Evolutionary conservation across 257 asterid species (phyloP).

Genomic region (Solanum habrochaites): DNA sequence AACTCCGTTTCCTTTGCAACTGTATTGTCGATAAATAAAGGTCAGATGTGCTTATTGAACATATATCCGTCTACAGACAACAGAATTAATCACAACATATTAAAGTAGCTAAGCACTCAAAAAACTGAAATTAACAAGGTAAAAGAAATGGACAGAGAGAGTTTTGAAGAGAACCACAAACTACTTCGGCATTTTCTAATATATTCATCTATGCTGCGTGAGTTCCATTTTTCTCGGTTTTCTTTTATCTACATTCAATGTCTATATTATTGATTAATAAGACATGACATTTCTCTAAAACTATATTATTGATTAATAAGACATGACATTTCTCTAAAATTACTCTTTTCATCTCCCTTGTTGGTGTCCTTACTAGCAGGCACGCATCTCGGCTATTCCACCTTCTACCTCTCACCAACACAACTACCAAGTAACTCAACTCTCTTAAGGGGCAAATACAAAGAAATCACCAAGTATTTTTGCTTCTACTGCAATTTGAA

Average conservation of each 20-base stretch:
- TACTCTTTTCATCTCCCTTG: not conserved
- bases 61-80: not conserved
- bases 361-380: not conserved
- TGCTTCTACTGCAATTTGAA: not conserved
- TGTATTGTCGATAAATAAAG: slow-evolving; percentile 24
- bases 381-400: not conserved
- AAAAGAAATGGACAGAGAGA: not conserved
- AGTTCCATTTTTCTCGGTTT: not conserved
- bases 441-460: not conserved
- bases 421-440: not conserved
- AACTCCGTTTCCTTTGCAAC: slow-evolving; percentile 95
- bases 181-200: not conserved
- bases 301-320: not conserved
- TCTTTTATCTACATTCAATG: not conserved
- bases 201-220: not conserved
- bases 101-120: not conserved
- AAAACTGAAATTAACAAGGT: not conserved
- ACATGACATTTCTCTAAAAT: not conserved
- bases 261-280: not conserved
- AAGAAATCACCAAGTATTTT: not conserved
- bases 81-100: not conserved
- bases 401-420: not conserved
- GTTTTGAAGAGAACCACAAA: not conserved
- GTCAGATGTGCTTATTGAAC: not conserved
- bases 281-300: not conserved